Percentiles rank a stretch among this genome's conserved stretches.
Evolutionary conservation across 2,329 filamentous ascomycete species (phyloP).

Genomic region (Phaeoacremonium minimum): DNA sequence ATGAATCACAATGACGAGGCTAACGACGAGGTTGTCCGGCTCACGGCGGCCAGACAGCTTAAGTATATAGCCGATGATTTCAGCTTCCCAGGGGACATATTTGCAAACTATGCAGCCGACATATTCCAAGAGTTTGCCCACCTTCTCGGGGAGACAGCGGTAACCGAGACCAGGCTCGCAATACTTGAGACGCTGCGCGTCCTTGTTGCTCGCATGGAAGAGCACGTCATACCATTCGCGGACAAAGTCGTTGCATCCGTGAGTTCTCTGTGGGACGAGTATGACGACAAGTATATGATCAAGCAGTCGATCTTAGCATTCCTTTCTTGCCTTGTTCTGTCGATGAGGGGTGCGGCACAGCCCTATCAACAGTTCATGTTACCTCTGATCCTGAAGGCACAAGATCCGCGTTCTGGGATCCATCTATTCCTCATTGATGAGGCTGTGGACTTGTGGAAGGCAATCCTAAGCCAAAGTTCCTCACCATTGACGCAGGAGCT

Average conservation of each 20-base stretch:
- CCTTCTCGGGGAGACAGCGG: slow-evolving; percentile 74
- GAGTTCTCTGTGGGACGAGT: slow-evolving; percentile 79
- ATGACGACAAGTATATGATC: slow-evolving; percentile 78
- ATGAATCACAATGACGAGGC: slow-evolving; percentile 70
- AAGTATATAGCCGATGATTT: slow-evolving; percentile 79
- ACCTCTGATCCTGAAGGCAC: slow-evolving; percentile 76
- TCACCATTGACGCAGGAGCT: slow-evolving; percentile 58
- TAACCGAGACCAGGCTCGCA: slow-evolving; percentile 85
- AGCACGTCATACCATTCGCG: slow-evolving; percentile 62
- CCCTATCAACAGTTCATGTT: slow-evolving; percentile 77
- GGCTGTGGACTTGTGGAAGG: slow-evolving; percentile 82
- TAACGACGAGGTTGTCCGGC: slow-evolving; percentile 88
- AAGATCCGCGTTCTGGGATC: slow-evolving; percentile 70
- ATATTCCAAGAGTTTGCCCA: slow-evolving; percentile 70
- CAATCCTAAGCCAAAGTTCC: slow-evolving; percentile 64
- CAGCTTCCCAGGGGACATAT: slow-evolving; percentile 69
- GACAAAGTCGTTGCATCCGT: slow-evolving; percentile 79
- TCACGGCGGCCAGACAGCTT: slow-evolving; percentile 85
- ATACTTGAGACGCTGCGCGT: slow-evolving; percentile 82
- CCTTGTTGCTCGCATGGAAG: slow-evolving; percentile 77
- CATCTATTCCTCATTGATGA: slow-evolving; percentile 87
- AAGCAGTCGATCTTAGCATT: slow-evolving; percentile 91
- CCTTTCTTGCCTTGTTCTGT: slow-evolving; percentile 77
- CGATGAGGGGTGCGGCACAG: slow-evolving; percentile 74
- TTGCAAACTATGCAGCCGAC: slow-evolving; percentile 72